Base-by-base conservation (phyloP, 768 basidiomycete species). In the Lactarius psammicola region DNA sequence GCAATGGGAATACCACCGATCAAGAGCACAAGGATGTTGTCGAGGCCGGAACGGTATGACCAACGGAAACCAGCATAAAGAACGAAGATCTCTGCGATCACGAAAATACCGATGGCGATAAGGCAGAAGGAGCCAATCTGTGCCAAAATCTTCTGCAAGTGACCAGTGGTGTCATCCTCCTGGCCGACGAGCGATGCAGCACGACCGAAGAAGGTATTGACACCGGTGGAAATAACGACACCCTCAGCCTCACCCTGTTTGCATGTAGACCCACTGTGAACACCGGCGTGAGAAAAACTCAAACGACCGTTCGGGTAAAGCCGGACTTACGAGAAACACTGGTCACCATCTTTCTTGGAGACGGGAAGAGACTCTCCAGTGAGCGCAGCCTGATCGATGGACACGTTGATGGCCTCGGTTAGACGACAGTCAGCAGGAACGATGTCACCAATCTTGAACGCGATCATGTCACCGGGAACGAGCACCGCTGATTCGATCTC, bases 1-100 rank as follows among this genome's bases (percentile, higher is more conserved):
- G 96, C 96, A 79, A 98, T 98, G 74, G 96, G 96, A 75, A 98
- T 98, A 82, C 96, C 96, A 83, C 96, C 96, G 79, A 98, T 98
- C 85, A 98, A 85, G 76, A 98, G 92, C 70, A 98, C 96, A 38
- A 98, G 87, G 79, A 98, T 95, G 83, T 95, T 91, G 85, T 98
- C 87, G 72, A 98, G 89, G 81, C 95, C 96, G 67, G 88, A 88
- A 73, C 96, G 92, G 81, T 98, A 98, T 59, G 73, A 77, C 83
- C 92, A 98, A 64, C 80, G 83, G 90, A 94, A 98, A 49, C 87
- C 90, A 58, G 95, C 89, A 78, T 98, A 98, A 65, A 98, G 85
- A 69, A 92, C 87, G 76, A 97, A 81, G 70, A 98, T 97, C 78
- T 98, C 95, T 15, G 94, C 90, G 64, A 98, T 55, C 73, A 98